Evolutionary conservation across 306 rosid genomes (phyloP).

Genomic region (Rosa lucieae): DNA sequence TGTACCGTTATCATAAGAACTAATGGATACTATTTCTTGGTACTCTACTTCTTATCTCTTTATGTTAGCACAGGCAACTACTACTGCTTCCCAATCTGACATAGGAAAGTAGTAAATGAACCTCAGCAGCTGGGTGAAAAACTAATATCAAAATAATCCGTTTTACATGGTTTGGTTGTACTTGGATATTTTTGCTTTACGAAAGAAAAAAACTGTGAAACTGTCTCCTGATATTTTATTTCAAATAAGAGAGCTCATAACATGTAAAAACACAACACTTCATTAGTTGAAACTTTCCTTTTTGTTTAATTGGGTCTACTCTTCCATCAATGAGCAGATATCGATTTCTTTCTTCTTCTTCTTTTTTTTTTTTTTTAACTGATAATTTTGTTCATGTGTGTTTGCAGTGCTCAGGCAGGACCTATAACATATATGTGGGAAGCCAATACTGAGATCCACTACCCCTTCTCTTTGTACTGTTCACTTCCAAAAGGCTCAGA

Average conservation of each 20-base stretch:
- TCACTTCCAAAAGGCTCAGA: slow-evolving; percentile 55
- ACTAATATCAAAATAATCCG: neutral
- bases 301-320: neutral
- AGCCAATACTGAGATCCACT: slow-evolving; percentile 56
- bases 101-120: neutral
- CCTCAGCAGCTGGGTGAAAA: neutral
- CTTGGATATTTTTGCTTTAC: neutral
- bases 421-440: slow-evolving; percentile 56
- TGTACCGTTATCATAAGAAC: neutral
- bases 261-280: neutral
- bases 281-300: neutral
- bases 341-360: neutral
- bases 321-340: neutral
- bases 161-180: neutral
- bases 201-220: neutral
- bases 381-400: neutral
- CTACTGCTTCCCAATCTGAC: neutral
- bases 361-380: neutral
- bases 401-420: slow-evolving; percentile 47
- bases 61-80: neutral
- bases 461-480: slow-evolving; percentile 51
- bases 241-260: neutral
- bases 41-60: neutral
- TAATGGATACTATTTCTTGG: neutral
- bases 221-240: neutral